phyloP scores from a whole-genome alignment of 2,329 filamentous ascomycete species.

The Simplicillium sp. region DNA sequence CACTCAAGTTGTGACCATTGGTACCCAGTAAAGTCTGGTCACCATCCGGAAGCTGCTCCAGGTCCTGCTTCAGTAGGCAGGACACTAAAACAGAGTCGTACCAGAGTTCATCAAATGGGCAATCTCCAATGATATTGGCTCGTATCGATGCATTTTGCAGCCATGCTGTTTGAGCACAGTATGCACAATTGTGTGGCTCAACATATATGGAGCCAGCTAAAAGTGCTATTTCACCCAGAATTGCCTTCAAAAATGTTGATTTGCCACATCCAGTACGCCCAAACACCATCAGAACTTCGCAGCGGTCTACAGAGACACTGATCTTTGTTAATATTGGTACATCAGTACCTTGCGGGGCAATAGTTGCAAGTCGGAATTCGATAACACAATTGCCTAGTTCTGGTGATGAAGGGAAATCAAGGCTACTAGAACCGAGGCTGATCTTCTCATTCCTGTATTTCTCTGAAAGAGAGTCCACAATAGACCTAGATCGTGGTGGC shows the following conservation, averaged over 20 bases:
- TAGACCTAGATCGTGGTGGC: too few species aligned
- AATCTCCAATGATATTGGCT: conserved; percentile 23
- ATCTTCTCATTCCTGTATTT: not conserved
- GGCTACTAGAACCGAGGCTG: not conserved
- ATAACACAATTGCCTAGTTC: too few species aligned
- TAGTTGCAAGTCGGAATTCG: too few species aligned
- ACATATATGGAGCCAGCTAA: not conserved
- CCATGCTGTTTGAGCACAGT: not conserved
- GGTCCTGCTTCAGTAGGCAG: conserved; percentile 22
- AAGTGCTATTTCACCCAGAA: not conserved
- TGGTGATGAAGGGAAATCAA: not conserved
- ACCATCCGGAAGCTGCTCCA: conserved; percentile 20
- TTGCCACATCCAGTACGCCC: not conserved
- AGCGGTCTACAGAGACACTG: not conserved
- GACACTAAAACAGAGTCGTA: conserved; percentile 15
- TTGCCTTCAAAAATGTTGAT: not conserved
- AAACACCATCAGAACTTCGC: not conserved
- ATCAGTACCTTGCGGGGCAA: too few species aligned
- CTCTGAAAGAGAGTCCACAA: too few species aligned
- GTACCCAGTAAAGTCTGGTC: conserved; percentile 32
- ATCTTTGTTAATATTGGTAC: not conserved
- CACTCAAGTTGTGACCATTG: conserved; percentile 33
- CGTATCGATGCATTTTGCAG: conserved; percentile 20
- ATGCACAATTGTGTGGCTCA: not conserved
- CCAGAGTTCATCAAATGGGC: conserved; percentile 13